phyloP scores from a whole-genome alignment of 2,329 filamentous ascomycete genomes.

The Nakataea oryzae region DNA sequence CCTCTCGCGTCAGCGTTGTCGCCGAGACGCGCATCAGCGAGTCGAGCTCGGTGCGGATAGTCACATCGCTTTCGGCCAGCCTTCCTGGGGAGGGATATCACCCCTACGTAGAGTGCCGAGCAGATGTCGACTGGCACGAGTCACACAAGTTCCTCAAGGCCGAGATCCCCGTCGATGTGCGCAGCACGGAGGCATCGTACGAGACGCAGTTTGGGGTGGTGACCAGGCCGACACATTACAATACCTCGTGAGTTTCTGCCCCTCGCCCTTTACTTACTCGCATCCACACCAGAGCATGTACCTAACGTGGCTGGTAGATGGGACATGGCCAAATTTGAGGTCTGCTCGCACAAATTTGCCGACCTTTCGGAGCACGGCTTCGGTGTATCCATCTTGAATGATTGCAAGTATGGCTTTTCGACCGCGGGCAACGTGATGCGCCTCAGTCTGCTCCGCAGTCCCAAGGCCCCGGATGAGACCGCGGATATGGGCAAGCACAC shows the following conservation, averaged over 20 bases:
- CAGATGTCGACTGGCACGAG: conserved; percentile 59
- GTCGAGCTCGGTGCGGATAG: conserved; percentile 54
- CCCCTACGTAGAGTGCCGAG: conserved; percentile 44
- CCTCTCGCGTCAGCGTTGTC: conserved; percentile 45
- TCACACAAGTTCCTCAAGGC: conserved; percentile 64
- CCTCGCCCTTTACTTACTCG: background rate
- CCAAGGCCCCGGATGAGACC: conserved; percentile 86
- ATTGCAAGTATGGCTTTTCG: conserved; percentile 93
- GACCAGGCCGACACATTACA: conserved; percentile 58
- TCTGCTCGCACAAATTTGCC: conserved; percentile 91
- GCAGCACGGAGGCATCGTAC: conserved; percentile 56
- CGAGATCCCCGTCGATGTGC: conserved; percentile 56
- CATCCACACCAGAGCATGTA: conserved; percentile 11
- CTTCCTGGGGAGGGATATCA: conserved; percentile 24
- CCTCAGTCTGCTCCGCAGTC: conserved; percentile 71
- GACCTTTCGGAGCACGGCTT: conserved; percentile 83
- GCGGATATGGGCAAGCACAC: conserved; percentile 87
- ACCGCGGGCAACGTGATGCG: conserved; percentile 85
- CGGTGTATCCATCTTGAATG: conserved; percentile 86
- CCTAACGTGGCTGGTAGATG: conserved; percentile 50
- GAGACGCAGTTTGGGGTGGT: conserved; percentile 60
- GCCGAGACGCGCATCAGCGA: conserved; percentile 55
- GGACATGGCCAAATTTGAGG: conserved; percentile 88
- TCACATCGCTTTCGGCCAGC: conserved; percentile 44
- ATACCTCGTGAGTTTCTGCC: conserved; percentile 33